These are phyloP conservation scores for Gossypium thurberi DNA, from an alignment of 345 rosid genomes.

Conservation along the genomic window DNA sequence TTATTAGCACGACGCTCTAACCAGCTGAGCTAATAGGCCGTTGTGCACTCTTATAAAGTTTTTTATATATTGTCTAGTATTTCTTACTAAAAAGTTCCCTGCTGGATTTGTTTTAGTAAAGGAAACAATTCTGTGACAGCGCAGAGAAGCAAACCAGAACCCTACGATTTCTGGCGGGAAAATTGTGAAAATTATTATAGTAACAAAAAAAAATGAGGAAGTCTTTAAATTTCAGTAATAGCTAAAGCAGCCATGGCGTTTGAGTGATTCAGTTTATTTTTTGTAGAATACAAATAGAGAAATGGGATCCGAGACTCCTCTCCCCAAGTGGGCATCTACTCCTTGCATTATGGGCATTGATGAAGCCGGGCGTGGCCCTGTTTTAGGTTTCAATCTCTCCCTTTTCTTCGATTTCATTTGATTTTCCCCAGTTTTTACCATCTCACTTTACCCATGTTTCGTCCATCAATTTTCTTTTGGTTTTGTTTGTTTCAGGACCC, in stretches of 20 bases:
- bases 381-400: constrained; percentile 39
- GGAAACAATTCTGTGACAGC: no score
- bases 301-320: constrained; percentile 38
- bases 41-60: fast-evolving
- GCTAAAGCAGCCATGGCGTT: not conserved
- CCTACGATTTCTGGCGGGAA: not conserved
- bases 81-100: no score
- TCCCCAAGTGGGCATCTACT: constrained; percentile 59
- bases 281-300: not conserved
- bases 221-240: not conserved
- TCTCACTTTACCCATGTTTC: not conserved
- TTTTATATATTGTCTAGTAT: fast-evolving
- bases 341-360: constrained; percentile 96
- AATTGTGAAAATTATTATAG: not conserved
- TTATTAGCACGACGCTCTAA: constrained; percentile 96
- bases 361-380: constrained; percentile 97
- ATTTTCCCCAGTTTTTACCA: not conserved
- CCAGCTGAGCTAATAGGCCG: constrained; percentile 75
- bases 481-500: constrained; percentile 52
- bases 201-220: not conserved
- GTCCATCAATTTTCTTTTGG: not conserved
- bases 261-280: not conserved
- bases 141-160: not conserved
- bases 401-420: not conserved
- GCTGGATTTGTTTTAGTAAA: no score